Evolutionary conservation across 2,329 filamentous ascomycete genomes (phyloP), one percentile per base, ranked within the genome.

Genomic region (Arthrobotrys musiformis): DNA sequence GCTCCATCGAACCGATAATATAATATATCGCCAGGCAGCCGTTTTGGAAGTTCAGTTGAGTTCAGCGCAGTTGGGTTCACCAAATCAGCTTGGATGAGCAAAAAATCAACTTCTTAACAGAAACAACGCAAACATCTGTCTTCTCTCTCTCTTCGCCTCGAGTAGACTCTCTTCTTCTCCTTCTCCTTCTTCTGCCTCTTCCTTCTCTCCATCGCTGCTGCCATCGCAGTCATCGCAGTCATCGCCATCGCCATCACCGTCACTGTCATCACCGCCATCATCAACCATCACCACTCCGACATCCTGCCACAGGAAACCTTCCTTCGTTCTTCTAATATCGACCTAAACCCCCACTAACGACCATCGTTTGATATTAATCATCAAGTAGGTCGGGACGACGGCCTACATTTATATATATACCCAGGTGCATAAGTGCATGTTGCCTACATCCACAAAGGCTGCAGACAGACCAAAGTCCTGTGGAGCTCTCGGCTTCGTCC

Each of bases 401-500:
- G 17, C 30, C 22, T 56, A 56, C 37, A 56, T 54, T 52, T 52
- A 30, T 52, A 52, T 52, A 52, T 28, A n/a, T 17, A 44, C 8
- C 19, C 42, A 42, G 5, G 5, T 6, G 30, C 30, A 35, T 35
- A 35, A 5, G 5, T 6, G 30, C 30, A 35, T 11, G 30, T 11
- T 46, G 15, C 30, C 37, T 40, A n/a, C 37, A 3, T 13, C 13
- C 13, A 40, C 13, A n/a, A n/a, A n/a, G n/a, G n/a, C 37, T n/a
- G 15, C 37, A n/a, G 7, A 13, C 7, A 13, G n/a, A n/a, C n/a
- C n/a, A n/a, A n/a, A n/a, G n/a, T 48, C 22, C 33, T 19, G 54
- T 58, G 33, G 54, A 58, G 54, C 54, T 58, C 54, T 58, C 54
- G 54, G 54, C 54, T 58, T 58, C 33, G 54, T 58, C 54, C 54